These are phyloP conservation scores for Iris macrosiphon DNA, from an alignment of 106 monocot genomes.

Conservation along the genomic window DNA sequence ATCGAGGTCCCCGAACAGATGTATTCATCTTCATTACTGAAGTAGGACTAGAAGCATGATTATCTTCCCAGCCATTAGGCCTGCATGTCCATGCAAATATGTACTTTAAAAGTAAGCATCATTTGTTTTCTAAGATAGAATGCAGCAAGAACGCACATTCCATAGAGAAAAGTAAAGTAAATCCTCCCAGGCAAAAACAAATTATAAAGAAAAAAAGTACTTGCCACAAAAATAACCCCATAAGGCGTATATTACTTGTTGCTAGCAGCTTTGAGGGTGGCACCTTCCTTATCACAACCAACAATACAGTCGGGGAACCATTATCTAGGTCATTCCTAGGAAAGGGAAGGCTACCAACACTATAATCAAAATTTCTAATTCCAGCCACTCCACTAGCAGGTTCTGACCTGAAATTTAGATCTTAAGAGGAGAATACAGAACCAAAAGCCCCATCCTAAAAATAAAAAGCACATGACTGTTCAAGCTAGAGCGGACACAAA, in stretches of 20 bases:
- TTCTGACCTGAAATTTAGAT: conserved; percentile 34
- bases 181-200: too few species aligned
- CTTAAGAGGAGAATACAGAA: neutral
- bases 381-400: conserved; percentile 6
- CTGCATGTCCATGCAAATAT: conserved; percentile 23
- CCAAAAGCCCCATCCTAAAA: neutral
- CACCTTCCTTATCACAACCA: conserved; percentile 19
- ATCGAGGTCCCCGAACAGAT: conserved; percentile 47
- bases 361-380: conserved; percentile 20
- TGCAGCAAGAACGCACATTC: too few species aligned
- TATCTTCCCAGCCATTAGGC: conserved; percentile 43
- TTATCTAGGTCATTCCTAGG: conserved; percentile 44
- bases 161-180: too few species aligned
- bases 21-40: conserved; percentile 28
- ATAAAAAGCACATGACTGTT: neutral
- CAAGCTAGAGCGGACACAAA: neutral
- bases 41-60: conserved; percentile 22
- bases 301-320: conserved; percentile 18
- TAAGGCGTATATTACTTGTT: conserved; percentile 32
- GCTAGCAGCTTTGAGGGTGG: conserved; percentile 19
- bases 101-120: too few species aligned
- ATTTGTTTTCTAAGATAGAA: too few species aligned
- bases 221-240: too few species aligned
- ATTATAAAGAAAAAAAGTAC: too few species aligned
- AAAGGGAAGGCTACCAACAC: conserved; percentile 10